Evolutionary conservation across 352 stramenopile species (phyloP), one percentile per base, ranked within the genome.

Genomic region (Phytophthora tubulina): DNA sequence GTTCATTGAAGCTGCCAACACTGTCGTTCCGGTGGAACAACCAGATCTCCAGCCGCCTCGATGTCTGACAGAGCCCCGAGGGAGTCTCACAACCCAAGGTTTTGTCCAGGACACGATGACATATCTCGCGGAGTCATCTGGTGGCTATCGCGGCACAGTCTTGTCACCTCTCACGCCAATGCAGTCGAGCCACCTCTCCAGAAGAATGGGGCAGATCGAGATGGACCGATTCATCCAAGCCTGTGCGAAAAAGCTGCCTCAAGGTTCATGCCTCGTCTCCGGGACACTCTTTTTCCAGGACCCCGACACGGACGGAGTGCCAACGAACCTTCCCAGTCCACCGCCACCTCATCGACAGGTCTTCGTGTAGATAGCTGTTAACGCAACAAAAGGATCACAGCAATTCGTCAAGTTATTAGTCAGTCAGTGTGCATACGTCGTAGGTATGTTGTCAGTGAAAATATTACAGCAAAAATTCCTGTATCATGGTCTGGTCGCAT

Each of bases 181-280:
- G 21, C 67, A 85, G 52, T 68, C 66, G 2, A 72, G 67, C 56
- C 67, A 76, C 13, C 58, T 85, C 32, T 72, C 60, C 6, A 70
- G 66, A 49, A 58, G 67, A 33, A 69, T 85, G 48, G 75, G 75
- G 1, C 77, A 85, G 32, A 68, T 85, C 35, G 75, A 82, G 54
- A 85, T 85, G 75, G 63, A 82, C 53, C 62, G 60, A 3, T 82
- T 80, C 67, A 66, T 85, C 31, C 75, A 85, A 59, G 68, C 72
- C 8, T 82, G 77, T 33, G 74, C 77, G 21, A 54, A 42, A 15
- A 76, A 76, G n/a, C 52, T 83, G 4, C 60, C 69, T 0, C 30
- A 59, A 8, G 60, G 63, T 13, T 48, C 64, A 13, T 57, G 54
- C 15, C 63, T 83, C 30, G 64, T 70, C 17, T 68, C 59, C 3